A percentile compares a stretch with the other conserved stretches of the same genome.
Evolutionary conservation across 139 green algal species (phyloP).

Genomic region (Raphidocelis subcapitata): DNA sequence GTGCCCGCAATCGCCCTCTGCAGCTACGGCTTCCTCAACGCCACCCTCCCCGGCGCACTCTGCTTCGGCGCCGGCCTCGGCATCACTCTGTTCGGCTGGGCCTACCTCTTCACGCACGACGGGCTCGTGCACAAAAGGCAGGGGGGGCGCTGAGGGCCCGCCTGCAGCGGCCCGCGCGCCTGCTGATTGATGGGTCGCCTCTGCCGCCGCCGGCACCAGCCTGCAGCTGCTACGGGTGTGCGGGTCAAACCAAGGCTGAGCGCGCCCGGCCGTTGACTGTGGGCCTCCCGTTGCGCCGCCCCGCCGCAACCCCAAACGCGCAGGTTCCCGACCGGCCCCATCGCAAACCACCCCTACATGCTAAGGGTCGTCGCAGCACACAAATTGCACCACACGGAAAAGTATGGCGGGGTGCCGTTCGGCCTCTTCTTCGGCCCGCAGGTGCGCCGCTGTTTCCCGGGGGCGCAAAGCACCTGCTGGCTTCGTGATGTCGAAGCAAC

Average conservation of each 20-base stretch:
- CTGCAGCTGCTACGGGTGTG: too few species aligned
- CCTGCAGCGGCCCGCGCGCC: too few species aligned
- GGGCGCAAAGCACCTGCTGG: background rate
- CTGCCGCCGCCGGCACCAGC: too few species aligned
- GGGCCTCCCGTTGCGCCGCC: too few species aligned
- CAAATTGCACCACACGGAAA: constrained; percentile 93
- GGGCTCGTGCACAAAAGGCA: constrained; percentile 64
- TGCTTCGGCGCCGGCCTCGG: constrained; percentile 93
- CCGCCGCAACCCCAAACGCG: too few species aligned
- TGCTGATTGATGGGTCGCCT: too few species aligned
- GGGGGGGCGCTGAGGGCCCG: too few species aligned
- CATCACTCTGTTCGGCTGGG: constrained; percentile 97
- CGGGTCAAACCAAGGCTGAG: too few species aligned
- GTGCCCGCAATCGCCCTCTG: constrained; percentile 89
- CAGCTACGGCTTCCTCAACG: constrained; percentile 88
- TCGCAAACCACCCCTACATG: constrained; percentile 88
- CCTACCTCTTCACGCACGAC: constrained; percentile 97
- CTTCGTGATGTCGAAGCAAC: background rate
- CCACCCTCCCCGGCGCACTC: constrained; percentile 66
- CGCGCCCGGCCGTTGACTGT: too few species aligned
- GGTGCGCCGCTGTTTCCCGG: constrained; percentile 28
- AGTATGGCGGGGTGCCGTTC: constrained; percentile 92
- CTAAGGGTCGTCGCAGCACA: constrained; percentile 88
- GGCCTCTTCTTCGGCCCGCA: constrained; percentile 93
- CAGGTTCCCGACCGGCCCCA: constrained; percentile 90